Evolutionary conservation across 768 basidiomycete genomes (phyloP).

Genomic region (Boletellus ananiceps): DNA sequence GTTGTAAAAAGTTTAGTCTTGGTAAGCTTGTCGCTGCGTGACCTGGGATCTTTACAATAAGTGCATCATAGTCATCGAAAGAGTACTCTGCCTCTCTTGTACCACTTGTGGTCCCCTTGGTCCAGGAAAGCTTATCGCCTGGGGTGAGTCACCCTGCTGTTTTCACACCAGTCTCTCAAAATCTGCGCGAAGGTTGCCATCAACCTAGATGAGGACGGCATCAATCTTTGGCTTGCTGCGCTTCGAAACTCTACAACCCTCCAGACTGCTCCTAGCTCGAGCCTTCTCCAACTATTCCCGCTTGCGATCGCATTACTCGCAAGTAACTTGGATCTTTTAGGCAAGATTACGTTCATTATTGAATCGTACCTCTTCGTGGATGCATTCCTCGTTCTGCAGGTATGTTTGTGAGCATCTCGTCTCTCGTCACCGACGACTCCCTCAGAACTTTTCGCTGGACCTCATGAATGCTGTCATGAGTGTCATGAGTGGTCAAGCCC

Average conservation of each 20-base stretch:
- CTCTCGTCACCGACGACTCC: not conserved
- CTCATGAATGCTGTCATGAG: conserved; percentile 53
- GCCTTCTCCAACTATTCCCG: conserved; percentile 64
- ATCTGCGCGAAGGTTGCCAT: conserved; percentile 46
- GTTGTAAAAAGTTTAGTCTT: conserved; percentile 67
- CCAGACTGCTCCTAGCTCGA: conserved; percentile 43
- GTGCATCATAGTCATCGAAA: conserved; percentile 53
- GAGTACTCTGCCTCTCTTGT: conserved; percentile 54
- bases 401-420: conserved; percentile 26
- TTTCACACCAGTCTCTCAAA: not conserved
- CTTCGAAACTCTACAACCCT: conserved; percentile 61
- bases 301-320: conserved; percentile 54
- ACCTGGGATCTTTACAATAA: not conserved
- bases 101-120: conserved; percentile 55
- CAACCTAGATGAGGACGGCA: conserved; percentile 73
- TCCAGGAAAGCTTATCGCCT: conserved; percentile 60
- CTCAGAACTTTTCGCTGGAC: conserved; percentile 49
- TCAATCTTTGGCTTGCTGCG: conserved; percentile 70
- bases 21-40: conserved; percentile 37
- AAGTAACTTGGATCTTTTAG: conserved; percentile 70
- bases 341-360: conserved; percentile 58
- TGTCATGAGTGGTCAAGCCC: conserved; percentile 48
- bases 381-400: conserved; percentile 57
- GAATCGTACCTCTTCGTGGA: conserved; percentile 82
- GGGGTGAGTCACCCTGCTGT: conserved; percentile 35